Conservation (phyloP, 1,284 basidiomycete species). For the Pseudomicrostroma phylloplanum region DNA sequence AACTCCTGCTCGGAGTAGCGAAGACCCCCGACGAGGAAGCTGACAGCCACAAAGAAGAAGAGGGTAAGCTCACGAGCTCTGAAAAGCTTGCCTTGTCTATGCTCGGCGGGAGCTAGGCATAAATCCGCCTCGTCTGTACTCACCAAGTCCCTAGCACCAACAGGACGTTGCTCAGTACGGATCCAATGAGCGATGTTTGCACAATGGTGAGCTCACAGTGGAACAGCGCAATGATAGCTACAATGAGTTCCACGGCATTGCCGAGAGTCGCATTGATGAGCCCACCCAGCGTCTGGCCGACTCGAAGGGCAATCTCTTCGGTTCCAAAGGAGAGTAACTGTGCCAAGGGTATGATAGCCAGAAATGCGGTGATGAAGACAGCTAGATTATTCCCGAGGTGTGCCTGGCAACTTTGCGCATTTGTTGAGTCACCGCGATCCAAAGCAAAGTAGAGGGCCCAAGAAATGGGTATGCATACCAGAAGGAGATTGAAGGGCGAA, state of each 20-base stretch:
- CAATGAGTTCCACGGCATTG: constrained; percentile 43
- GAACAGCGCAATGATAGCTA: constrained; percentile 43
- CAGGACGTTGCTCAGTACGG: constrained; percentile 38
- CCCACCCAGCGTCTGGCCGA: constrained; percentile 42
- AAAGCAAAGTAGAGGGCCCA: constrained; percentile 37
- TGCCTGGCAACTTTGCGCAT: constrained; percentile 6
- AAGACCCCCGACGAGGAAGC: constrained; percentile 41
- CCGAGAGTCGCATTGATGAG: constrained; percentile 43
- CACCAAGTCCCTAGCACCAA: constrained; percentile 35
- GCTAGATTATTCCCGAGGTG: constrained; percentile 28
- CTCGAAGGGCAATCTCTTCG: constrained; percentile 40
- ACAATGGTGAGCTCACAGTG: constrained; percentile 40
- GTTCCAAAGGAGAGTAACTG: constrained; percentile 38
- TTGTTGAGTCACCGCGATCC: neutral
- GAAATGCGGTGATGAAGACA: constrained; percentile 36
- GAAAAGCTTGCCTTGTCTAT: neutral
- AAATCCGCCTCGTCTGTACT: neutral
- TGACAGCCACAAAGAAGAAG: neutral
- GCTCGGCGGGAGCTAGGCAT: neutral
- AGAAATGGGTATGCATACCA: constrained; percentile 37
- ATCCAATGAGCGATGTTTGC: constrained; percentile 39
- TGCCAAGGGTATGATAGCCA: constrained; percentile 43
- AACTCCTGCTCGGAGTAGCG: constrained; percentile 29
- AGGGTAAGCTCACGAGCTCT: neutral
- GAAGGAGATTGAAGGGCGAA: constrained; percentile 28